phyloP scores from a whole-genome alignment of 371 early-diverging fungal species.

The Umbelopsis sp. region DNA sequence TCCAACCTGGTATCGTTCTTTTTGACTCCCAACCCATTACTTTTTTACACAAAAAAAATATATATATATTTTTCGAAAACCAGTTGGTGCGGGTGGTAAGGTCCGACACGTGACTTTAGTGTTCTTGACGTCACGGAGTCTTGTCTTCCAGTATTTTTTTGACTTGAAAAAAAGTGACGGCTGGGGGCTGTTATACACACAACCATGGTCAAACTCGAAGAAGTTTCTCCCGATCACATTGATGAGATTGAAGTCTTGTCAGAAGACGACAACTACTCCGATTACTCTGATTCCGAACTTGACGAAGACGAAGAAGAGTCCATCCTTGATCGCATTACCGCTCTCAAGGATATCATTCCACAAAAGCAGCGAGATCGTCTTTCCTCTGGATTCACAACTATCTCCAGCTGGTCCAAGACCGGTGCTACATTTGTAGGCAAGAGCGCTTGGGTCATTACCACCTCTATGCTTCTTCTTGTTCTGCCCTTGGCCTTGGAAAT shows the following conservation, averaged over 20 bases:
- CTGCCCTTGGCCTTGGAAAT: slow-evolving; percentile 76
- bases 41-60: no score
- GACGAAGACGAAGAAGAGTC: slow-evolving; percentile 63
- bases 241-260: slow-evolving; percentile 46
- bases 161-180: background rate
- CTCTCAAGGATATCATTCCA: slow-evolving; percentile 79
- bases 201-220: slow-evolving; percentile 56
- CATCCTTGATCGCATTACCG: slow-evolving; percentile 70
- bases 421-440: slow-evolving; percentile 70
- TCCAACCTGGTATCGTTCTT: slow-evolving; percentile 6
- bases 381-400: slow-evolving; percentile 49
- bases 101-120: background rate
- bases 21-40: background rate
- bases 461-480: slow-evolving; percentile 75
- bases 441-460: slow-evolving; percentile 82
- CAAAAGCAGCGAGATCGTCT: slow-evolving; percentile 66
- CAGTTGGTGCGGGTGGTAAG: no score
- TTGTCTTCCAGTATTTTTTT: background rate
- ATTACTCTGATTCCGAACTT: slow-evolving; percentile 59
- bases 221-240: slow-evolving; percentile 53
- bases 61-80: no score
- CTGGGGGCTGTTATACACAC: slow-evolving; percentile 16
- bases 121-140: background rate
- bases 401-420: slow-evolving; percentile 60
- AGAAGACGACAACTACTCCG: slow-evolving; percentile 58